phyloP scores from a whole-genome alignment of 2,329 filamentous ascomycete genomes.

The Ophiostoma ulmi region DNA sequence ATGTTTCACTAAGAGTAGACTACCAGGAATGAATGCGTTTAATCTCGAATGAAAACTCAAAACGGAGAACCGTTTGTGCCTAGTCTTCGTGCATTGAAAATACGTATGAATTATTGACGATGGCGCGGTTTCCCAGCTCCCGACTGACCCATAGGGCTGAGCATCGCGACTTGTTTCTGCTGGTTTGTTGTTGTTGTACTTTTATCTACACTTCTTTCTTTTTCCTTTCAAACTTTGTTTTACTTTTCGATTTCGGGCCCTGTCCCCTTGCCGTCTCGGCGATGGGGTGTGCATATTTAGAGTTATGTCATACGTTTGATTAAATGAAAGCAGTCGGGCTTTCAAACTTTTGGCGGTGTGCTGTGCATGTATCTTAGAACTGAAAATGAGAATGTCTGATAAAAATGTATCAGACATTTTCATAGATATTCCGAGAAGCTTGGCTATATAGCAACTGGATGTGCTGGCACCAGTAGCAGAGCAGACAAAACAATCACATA shows the following conservation, averaged over 20 bases:
- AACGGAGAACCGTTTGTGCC: background rate
- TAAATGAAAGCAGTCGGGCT: background rate
- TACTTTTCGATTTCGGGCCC: background rate
- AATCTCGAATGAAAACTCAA: background rate
- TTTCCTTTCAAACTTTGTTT: background rate
- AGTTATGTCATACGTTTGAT: background rate
- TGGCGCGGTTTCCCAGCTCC: background rate
- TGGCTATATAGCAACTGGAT: background rate
- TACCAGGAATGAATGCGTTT: background rate
- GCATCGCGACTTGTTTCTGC: background rate
- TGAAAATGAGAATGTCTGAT: background rate
- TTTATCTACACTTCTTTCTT: background rate
- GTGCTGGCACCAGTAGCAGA: slow-evolving; percentile 2
- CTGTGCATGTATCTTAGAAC: background rate
- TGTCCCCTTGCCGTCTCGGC: background rate
- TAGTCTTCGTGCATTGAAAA: background rate
- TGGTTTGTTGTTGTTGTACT: background rate
- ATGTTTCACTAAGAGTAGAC: background rate
- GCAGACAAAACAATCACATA: background rate
- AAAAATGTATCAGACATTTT: background rate
- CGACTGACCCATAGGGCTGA: slow-evolving; percentile 10
- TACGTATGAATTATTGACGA: background rate
- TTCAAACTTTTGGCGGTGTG: background rate
- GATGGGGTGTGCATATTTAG: background rate
- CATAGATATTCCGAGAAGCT: background rate